Conservation (phyloP, 306 rosid species). For the Prunus salicina region DNA sequence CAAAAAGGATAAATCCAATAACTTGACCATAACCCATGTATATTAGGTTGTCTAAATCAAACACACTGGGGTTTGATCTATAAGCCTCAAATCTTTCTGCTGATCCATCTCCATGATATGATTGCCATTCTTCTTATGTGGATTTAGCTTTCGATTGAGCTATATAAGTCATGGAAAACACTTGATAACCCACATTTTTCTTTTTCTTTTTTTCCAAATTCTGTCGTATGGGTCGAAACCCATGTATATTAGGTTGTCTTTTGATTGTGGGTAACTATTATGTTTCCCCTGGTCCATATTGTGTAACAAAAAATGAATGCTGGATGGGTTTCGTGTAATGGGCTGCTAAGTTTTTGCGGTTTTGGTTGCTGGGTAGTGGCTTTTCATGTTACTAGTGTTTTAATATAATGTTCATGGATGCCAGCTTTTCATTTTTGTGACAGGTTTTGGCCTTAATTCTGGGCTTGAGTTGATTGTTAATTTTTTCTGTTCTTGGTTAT, state of each 20-base stretch:
- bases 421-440: background rate
- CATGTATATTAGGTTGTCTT: background rate
- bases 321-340: too few species aligned
- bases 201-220: too few species aligned
- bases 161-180: background rate
- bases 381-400: background rate
- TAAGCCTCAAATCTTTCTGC: constrained; percentile 32
- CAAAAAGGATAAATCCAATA: too few species aligned
- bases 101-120: constrained; percentile 52
- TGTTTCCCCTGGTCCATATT: too few species aligned
- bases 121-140: background rate
- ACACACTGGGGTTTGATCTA: background rate
- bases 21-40: too few species aligned
- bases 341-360: background rate
- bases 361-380: background rate
- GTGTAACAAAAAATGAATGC: too few species aligned
- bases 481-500: background rate
- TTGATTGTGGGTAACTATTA: background rate
- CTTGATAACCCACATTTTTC: too few species aligned
- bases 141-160: background rate
- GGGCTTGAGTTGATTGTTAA: background rate
- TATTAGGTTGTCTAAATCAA: constrained; percentile 34
- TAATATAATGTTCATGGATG: background rate
- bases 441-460: background rate
- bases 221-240: background rate